Base-by-base conservation (phyloP, 805 yeast species). In the Saccharomycopsis sp. region DNA sequence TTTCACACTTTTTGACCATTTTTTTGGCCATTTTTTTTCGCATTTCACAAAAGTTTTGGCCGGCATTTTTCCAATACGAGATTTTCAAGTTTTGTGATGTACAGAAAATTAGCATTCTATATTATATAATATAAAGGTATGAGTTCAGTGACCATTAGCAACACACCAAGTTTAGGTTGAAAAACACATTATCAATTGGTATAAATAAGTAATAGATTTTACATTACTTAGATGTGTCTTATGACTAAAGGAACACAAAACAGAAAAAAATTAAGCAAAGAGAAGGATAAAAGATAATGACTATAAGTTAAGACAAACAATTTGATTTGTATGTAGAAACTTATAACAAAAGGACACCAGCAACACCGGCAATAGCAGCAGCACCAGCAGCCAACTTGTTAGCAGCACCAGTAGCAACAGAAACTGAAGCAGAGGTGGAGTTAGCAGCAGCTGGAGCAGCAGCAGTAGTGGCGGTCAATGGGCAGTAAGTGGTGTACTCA, bases 291-390 rank as follows among this genome's bases (percentile, higher is more conserved):
- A 44, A 44, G 16, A 12, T 44, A 5, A 44, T 12, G 4, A 12
- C 16, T 44, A 44, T 5, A n/a, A 18, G 48, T 44, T 44, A 44
- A 18, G 7, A n/a, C n/a, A n/a, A n/a, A n/a, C n/a, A n/a, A n/a
- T n/a, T n/a, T n/a, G n/a, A n/a, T n/a, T n/a, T n/a, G n/a, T n/a
- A n/a, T n/a, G n/a, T n/a, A n/a, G n/a, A 7, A 44, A 53, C 63
- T 60, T 60, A 60, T 48, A 60, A 60, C 50, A 60, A 60, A 23
- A 60, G 52, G 41, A 53, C 51, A 60, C 63, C 63, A 24, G 59
- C 63, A 53, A 60, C 44, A 60, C 63, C 63, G 53, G 63, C 63
- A 53, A 56, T 37, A 51, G 63, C 63, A 53, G 63, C 63, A 40
- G 56, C 63, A 50, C 58, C 63, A 50, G 58, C 61, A 50, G 58